These are phyloP conservation scores for Rhizoclosmatium globosum DNA, from an alignment of 192 early-diverging fungal species.

Conservation along the genomic window DNA sequence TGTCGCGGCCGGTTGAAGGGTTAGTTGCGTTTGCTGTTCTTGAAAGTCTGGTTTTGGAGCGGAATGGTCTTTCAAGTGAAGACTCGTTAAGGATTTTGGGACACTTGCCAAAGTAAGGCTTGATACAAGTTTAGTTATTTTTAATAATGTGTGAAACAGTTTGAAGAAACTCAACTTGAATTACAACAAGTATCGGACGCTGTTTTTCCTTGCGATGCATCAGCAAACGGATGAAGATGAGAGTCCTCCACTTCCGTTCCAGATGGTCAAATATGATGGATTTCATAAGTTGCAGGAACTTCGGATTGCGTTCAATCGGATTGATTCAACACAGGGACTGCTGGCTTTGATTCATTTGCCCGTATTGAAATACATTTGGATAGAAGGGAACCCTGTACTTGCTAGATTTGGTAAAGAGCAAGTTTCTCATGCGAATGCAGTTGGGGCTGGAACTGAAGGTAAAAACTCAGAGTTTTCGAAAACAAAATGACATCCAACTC, in stretches of 20 bases:
- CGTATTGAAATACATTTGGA: constrained; percentile 44
- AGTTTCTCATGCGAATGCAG: constrained; percentile 4
- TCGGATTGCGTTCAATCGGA: constrained; percentile 52
- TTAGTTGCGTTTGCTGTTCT: constrained; percentile 51
- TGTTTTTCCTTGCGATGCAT: constrained; percentile 43
- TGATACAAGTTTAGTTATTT: not conserved
- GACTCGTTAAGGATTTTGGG: constrained; percentile 48
- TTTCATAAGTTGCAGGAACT: constrained; percentile 56
- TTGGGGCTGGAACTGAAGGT: constrained; percentile 27
- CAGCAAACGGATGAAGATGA: not conserved
- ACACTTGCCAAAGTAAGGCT: constrained; percentile 52
- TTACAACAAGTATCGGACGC: constrained; percentile 45
- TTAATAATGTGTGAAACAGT: constrained; percentile 31
- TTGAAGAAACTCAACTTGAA: constrained; percentile 52
- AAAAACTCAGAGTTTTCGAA: not conserved
- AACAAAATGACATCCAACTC: no score
- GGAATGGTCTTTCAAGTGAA: constrained; percentile 44
- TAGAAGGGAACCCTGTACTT: constrained; percentile 63
- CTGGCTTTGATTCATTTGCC: constrained; percentile 56
- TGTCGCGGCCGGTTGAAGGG: constrained; percentile 7
- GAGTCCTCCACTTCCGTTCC: constrained; percentile 26
- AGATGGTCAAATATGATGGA: constrained; percentile 45
- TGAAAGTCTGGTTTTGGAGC: constrained; percentile 51
- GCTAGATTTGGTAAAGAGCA: constrained; percentile 13
- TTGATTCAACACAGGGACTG: constrained; percentile 48